Percentiles rank a stretch among this genome's conserved stretches.
Conservation (phyloP, 306 rosid genomes). For the Trichosanthes truncata region DNA sequence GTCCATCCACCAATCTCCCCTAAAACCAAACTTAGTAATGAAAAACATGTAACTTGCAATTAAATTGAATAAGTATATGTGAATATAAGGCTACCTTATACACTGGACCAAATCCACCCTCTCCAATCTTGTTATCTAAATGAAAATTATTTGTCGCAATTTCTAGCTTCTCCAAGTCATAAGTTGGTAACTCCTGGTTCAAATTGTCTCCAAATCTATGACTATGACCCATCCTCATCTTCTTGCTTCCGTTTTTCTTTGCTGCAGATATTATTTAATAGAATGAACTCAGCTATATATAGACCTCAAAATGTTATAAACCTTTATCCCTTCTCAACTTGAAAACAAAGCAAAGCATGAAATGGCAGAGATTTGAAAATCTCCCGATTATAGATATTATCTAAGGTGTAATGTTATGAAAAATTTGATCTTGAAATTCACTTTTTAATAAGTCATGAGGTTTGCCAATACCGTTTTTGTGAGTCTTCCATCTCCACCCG, state of each 20-base stretch:
- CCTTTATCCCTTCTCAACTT: too few relatives aligned
- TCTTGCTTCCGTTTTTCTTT: not conserved
- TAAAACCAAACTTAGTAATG: too few relatives aligned
- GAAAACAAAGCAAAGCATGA: too few relatives aligned
- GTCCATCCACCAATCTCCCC: constrained; percentile 26
- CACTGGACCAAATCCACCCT: constrained; percentile 10
- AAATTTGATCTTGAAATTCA: too few relatives aligned
- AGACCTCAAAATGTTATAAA: not conserved
- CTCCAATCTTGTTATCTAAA: constrained; percentile 16
- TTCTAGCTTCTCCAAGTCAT: constrained; percentile 23
- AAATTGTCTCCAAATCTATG: not conserved
- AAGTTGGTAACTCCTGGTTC: constrained; percentile 29
- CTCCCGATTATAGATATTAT: too few relatives aligned
- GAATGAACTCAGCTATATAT: too few relatives aligned
- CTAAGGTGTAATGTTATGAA: too few relatives aligned
- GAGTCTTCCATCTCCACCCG: not conserved
- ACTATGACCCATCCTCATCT: not conserved
- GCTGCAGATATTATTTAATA: too few relatives aligned
- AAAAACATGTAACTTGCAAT: not conserved
- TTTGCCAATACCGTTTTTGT: too few relatives aligned
- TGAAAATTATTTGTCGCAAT: constrained; percentile 33
- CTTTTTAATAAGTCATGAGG: too few relatives aligned
- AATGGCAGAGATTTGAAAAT: too few relatives aligned
- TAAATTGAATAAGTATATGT: too few relatives aligned
- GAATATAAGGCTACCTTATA: not conserved